A percentile compares a stretch with the other conserved stretches of the same genome.
These are phyloP conservation scores for Podosphaera fusca DNA, from an alignment of 2,329 filamentous ascomycete genomes.

Conservation along the genomic window DNA sequence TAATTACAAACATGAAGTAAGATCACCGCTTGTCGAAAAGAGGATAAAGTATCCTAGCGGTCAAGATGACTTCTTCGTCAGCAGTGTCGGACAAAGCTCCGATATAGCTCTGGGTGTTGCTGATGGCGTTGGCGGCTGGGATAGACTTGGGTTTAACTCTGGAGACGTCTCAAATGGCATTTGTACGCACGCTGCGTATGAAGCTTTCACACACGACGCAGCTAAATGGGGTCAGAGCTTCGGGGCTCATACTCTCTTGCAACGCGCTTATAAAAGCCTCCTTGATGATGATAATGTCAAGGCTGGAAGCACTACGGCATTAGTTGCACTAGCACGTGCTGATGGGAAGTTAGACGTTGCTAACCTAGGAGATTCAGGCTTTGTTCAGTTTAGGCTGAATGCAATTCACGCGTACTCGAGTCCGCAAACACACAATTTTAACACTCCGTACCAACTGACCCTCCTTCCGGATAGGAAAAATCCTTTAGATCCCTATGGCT, in stretches of 20 bases:
- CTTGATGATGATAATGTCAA: conserved; percentile 47
- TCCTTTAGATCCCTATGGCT: conserved; percentile 61
- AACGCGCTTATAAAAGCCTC: conserved; percentile 64
- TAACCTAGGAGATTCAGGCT: conserved; percentile 89
- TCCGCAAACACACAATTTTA: conserved; percentile 89
- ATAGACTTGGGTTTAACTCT: conserved; percentile 76
- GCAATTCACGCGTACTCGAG: conserved; percentile 64
- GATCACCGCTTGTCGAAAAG: background rate
- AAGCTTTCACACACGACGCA: conserved; percentile 24
- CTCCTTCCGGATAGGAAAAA: conserved; percentile 64
- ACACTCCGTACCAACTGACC: conserved; percentile 86
- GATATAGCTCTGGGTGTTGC: conserved; percentile 70
- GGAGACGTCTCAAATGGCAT: conserved; percentile 87
- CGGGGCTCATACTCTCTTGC: conserved; percentile 48
- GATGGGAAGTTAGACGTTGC: conserved; percentile 66
- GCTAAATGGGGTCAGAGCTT: conserved; percentile 16
- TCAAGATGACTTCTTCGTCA: conserved; percentile 90
- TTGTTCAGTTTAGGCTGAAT: conserved; percentile 64
- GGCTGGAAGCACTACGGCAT: conserved; percentile 81
- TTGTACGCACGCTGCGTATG: conserved; percentile 76
- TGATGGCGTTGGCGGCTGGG: conserved; percentile 91
- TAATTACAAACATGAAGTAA: conserved; percentile 27
- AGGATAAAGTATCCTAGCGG: conserved; percentile 29
- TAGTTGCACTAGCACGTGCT: conserved; percentile 53
- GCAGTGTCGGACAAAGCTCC: conserved; percentile 47